A percentile compares a stretch with the other conserved stretches of the same genome.
Conservation (phyloP, 2,329 filamentous ascomycete species). For the Trichophyton benhamiae region DNA sequence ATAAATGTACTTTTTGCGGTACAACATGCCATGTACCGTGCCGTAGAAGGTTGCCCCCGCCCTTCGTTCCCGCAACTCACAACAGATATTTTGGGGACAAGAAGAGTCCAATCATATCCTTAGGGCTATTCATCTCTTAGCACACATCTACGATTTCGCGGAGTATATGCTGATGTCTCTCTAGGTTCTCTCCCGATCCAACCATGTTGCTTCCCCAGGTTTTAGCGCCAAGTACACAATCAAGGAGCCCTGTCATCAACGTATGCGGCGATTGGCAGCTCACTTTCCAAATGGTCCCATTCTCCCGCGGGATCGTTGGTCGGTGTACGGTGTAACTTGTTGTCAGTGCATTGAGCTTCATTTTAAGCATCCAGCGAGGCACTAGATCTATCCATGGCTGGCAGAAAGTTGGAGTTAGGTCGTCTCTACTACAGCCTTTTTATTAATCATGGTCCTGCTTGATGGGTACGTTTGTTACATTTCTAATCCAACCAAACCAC, state of each 20-base stretch:
- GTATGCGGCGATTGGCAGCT: background rate
- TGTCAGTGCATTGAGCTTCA: background rate
- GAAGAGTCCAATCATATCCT: background rate
- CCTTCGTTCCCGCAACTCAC: background rate
- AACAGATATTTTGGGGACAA: background rate
- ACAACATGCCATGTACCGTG: background rate
- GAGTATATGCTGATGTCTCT: background rate
- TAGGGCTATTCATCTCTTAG: background rate
- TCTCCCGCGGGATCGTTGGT: background rate
- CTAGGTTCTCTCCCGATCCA: background rate
- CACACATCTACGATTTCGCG: background rate
- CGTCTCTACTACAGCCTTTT: background rate
- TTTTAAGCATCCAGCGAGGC: background rate
- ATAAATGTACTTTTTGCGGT: background rate
- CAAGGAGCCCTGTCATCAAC: background rate
- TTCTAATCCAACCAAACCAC: background rate
- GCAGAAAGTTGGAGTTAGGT: background rate
- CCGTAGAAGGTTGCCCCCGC: conserved; percentile 1
- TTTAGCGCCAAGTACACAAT: background rate
- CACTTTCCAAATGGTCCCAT: background rate
- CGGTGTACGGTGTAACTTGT: background rate
- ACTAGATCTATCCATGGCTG: background rate
- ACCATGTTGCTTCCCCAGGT: background rate
- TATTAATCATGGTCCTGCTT: background rate
- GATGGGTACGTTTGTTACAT: too few relatives aligned